Base-by-base conservation (phyloP, 2,329 filamentous ascomycete species). In the Elsinoe necatrix region DNA sequence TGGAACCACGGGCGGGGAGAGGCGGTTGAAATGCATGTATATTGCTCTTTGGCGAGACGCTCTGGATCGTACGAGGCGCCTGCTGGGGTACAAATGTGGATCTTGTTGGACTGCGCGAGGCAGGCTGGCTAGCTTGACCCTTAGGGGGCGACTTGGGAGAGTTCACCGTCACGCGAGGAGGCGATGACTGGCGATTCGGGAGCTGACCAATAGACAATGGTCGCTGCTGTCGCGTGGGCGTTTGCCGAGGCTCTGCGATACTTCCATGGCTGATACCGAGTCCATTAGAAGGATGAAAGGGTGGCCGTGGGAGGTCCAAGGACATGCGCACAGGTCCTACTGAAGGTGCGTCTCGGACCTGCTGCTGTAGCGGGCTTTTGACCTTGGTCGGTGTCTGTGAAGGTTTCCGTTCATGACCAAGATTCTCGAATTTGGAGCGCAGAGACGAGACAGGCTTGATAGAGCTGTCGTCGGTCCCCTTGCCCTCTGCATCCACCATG, bases 381-480 rank as follows among this genome's bases (percentile, higher is more conserved):
- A 20, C 39, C 21, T 7, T 21, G 20, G 23, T 23, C 16, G 52
- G 56, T 18, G 43, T 21, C 7, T 61, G 61, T 18, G 63, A 61
- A 16, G 61, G 45, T 16, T 60, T 62, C 8, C 57, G 57, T 21
- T 65, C 62, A 41, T 68, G 68, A 20, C 64, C 62, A 75, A 92
- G 83, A 67, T 85, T 89, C 75, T 93, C 88, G 69, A 92, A 93
- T 64, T 87, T 84, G 61, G 86, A 88, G 60, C 85, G 80, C 59
- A 93, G 76, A 54, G 87, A 91, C 54, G 88, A 93, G 52, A 93
- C 87, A 23, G 89, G 87, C 74, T 84, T 88, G 65, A 91, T 83
- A 61, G 87, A 90, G 58, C 86, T 85, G 73, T 80, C 85, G 77
- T 91, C 87, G 58, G 83, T 83, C 71, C 81, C 85, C 64, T 87